Percentiles rank a stretch among this genome's conserved stretches.
These are phyloP conservation scores for Eruca vesicaria DNA, from an alignment of 441 rosid genomes.

Conservation along the genomic window DNA sequence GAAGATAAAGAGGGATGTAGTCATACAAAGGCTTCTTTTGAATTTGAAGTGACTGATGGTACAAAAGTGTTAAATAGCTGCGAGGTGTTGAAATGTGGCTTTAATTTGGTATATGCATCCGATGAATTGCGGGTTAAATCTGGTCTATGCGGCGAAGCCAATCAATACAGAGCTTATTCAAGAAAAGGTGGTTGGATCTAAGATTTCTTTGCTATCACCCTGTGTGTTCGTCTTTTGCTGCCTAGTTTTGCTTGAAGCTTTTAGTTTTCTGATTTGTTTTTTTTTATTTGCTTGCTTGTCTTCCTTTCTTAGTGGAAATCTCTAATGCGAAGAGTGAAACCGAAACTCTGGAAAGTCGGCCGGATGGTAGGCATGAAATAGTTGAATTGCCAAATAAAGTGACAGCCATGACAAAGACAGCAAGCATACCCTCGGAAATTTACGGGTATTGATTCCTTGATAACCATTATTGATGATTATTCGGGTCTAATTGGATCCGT, in stretches of 20 bases:
- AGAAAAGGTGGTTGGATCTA: neutral
- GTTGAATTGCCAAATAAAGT: neutral
- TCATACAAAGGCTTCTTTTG: neutral
- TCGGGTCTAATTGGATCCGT: too few relatives aligned
- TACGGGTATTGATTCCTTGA: neutral
- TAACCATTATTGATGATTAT: too few relatives aligned
- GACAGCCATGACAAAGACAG: neutral
- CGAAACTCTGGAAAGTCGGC: neutral
- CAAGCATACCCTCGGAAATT: neutral
- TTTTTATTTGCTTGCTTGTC: neutral
- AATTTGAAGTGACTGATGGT: slow-evolving; percentile 11
- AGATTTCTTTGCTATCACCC: neutral
- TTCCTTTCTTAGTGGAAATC: neutral
- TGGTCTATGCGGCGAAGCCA: neutral
- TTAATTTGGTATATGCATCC: neutral
- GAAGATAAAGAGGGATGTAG: neutral
- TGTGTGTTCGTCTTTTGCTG: neutral
- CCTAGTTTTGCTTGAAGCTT: neutral
- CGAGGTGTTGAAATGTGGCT: neutral
- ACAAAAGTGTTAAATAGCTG: neutral
- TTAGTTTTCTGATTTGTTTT: neutral
- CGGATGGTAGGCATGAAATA: neutral
- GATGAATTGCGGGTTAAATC: neutral
- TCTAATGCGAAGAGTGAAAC: neutral
- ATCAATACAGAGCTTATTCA: neutral